Base-by-base conservation (phyloP, 179 eudicot species). In the Corrigiola litoralis region DNA sequence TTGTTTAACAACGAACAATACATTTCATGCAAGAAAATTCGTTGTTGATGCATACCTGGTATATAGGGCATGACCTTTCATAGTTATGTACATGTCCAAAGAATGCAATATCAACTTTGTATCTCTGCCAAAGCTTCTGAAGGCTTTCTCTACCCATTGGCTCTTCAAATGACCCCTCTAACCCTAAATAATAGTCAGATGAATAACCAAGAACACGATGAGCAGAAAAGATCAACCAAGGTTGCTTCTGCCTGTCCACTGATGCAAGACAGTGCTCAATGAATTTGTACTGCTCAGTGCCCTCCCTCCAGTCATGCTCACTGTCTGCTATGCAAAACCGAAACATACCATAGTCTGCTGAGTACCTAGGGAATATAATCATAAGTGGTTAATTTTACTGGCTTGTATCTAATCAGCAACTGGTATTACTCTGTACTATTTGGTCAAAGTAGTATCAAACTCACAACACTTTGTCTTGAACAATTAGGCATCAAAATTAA, bases 291-390 rank as follows among this genome's bases (percentile, higher is more conserved):
- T 88, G 95, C 66, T 88, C 87, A 8, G 86, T 72, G 42, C 92
- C 92, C 58, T 84, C 89, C 33, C 89, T 77, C 89, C 92, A 88
- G 60, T 88, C 92, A 41, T 84, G 89, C 75, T 88, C 95, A 27
- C 76, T 72, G 66, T 86, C 89, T 6, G 87, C 87, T 70, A 86
- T 80, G 64, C 92, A 86, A 74, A 88, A 88, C 41, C 77, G 81
- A 54, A 88, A 86, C 95, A 88, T 86, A 11, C 95, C 95, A 68
- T 76, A 86, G 74, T 88, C 89, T 36, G 74, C 66, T 18, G 76
- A 53, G 61, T 88, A 88, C 90, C 86, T 81, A 62, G 8, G 46
- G 11, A 59, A 21, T 41, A 32, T 60, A 51, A 33, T 31, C 21
- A 61, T 1, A 4, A 44, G 1, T 4, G 14, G 44, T 40, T 8